Conservation (phyloP, 148 eudicot genomes). For the Spergularia marina region DNA sequence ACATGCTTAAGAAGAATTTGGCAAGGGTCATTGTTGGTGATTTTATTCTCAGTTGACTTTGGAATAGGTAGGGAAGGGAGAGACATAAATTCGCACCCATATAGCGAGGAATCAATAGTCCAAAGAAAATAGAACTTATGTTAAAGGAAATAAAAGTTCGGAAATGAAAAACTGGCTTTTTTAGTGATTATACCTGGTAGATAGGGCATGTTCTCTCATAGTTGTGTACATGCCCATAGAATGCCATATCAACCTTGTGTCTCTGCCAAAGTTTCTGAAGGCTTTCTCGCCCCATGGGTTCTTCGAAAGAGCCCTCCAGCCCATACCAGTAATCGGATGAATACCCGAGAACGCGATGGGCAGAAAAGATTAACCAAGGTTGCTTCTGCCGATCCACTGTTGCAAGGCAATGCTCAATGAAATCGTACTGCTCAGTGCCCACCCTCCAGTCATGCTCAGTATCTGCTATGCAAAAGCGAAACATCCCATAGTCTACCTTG, state of each 20-base stretch:
- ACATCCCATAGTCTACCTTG: slow-evolving; percentile 77
- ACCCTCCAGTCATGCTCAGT: slow-evolving; percentile 92
- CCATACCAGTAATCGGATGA: slow-evolving; percentile 65
- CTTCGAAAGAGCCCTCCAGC: slow-evolving; percentile 71
- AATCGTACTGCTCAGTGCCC: slow-evolving; percentile 79
- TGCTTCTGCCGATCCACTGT: slow-evolving; percentile 71
- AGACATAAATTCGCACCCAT: no score
- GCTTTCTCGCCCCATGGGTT: slow-evolving; percentile 88
- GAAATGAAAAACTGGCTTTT: neutral
- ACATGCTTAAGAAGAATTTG: no score
- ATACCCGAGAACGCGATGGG: slow-evolving; percentile 85
- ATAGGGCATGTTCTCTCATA: slow-evolving; percentile 86
- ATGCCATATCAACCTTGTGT: slow-evolving; percentile 78
- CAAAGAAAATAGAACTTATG: neutral
- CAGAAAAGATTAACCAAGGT: slow-evolving; percentile 81
- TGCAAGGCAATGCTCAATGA: slow-evolving; percentile 73
- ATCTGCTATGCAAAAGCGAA: slow-evolving; percentile 88
- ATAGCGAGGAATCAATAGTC: neutral
- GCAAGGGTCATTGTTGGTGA: no score
- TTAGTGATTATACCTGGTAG: slow-evolving; percentile 54
- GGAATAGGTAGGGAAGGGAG: no score
- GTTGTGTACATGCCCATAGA: slow-evolving; percentile 81
- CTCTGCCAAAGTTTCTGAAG: slow-evolving; percentile 84
- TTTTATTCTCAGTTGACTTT: no score
- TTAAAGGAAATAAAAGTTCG: neutral